These are phyloP conservation scores for Esteya vermicola DNA, from an alignment of 2,329 filamentous ascomycete species.

Conservation along the genomic window DNA sequence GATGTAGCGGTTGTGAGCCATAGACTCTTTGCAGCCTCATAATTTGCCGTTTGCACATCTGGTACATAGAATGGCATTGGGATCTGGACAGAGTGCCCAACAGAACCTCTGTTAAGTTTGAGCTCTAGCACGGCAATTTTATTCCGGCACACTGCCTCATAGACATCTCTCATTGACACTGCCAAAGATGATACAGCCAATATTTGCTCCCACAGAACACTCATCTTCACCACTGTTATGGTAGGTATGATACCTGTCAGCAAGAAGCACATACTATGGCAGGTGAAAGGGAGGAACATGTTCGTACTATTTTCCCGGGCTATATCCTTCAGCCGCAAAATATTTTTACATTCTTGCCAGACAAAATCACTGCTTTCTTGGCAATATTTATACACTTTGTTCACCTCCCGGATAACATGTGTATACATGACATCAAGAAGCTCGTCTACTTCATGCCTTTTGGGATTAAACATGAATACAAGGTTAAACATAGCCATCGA, in stretches of 20 bases:
- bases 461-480: conserved; percentile 79
- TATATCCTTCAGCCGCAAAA: conserved; percentile 68
- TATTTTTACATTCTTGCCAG: conserved; percentile 76
- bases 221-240: conserved; percentile 42
- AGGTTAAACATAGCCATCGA: conserved; percentile 97
- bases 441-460: conserved; percentile 60
- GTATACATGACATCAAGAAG: conserved; percentile 66
- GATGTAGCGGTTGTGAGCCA: conserved; percentile 82
- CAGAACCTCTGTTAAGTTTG: conserved; percentile 42
- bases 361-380: conserved; percentile 85
- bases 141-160: conserved; percentile 66
- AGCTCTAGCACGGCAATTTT: conserved; percentile 76
- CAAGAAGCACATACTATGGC: neutral
- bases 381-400: conserved; percentile 83
- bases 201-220: conserved; percentile 55
- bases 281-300: no score
- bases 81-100: conserved; percentile 51
- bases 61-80: conserved; percentile 55
- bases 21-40: conserved; percentile 52
- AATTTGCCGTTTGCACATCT: conserved; percentile 55
- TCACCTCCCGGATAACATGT: conserved; percentile 82
- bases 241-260: neutral
- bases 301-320: conserved; percentile 53
- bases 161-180: conserved; percentile 68
- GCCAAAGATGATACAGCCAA: conserved; percentile 63